Base-by-base conservation (phyloP, 2,329 filamentous ascomycete species). In the Botryosphaeria dothidea region DNA sequence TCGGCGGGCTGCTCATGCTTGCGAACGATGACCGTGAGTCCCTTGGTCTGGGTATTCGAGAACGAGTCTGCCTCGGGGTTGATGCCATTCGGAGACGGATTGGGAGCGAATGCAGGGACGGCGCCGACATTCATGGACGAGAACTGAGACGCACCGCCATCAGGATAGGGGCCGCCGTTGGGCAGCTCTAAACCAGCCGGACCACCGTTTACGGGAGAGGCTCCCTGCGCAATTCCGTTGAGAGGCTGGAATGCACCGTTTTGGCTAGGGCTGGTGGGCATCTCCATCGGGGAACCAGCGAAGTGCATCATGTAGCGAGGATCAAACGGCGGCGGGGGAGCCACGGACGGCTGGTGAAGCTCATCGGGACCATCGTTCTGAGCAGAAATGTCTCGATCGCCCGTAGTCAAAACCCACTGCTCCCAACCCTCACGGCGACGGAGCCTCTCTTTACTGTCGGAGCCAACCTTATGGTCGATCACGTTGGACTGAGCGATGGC, bases 371-470 rank as follows among this genome's bases (percentile, higher is more conserved):
- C 93, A 19, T 90, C 85, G 71, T 90, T 91, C 74, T 90, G 91
- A 43, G 91, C 92, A 21, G 86, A 84, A 46, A 88, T 83, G 69
- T 93, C 88, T 67, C 94, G 89, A 67, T 92, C 86, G 13, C 88
- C 85, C 73, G 88, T 83, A 1, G 86, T 85, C 66, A 96, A 79
- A 21, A 97, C 86, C 83, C 92, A 98, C 69, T 89, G 87, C 69
- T 90, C 84, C 92, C 93, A 97, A 27, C 87, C 88, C 21, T 92
- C 85, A 27, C 86, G 85, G 66, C 88, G 86, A 60, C 95, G 90
- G 51, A 98, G 77, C 48, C 92, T 86, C 75, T 97, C 92, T 57
- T 89, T 81, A 34, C 90, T 89, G 74, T 97, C 92, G 29, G 91
- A 86, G 45, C 91, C 90, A 36, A 88, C 79, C 52, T 90, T 84